phyloP scores from a whole-genome alignment of 164 flowering plant species.

The Annona cherimola region DNA sequence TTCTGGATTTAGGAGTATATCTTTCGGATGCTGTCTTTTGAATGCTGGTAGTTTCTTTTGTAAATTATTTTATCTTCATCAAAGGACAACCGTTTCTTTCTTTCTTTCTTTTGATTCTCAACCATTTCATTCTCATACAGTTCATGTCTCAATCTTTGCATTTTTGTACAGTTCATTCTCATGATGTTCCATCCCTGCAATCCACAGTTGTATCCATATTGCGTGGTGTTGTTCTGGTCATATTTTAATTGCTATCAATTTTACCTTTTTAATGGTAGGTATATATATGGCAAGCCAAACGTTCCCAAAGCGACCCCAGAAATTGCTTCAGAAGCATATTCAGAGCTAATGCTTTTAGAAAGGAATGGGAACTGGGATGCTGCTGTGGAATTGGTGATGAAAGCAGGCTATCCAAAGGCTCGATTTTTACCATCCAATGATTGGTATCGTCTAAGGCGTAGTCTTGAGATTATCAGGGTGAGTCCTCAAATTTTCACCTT shows the following conservation, averaged over 20 bases:
- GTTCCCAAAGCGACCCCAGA: conserved; percentile 85
- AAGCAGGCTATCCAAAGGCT: conserved; percentile 78
- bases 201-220: too few relatives aligned
- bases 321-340: conserved; percentile 55
- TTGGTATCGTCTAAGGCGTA: conserved; percentile 88
- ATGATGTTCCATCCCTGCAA: not conserved
- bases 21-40: too few relatives aligned
- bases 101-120: too few relatives aligned
- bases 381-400: conserved; percentile 72
- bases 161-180: not conserved
- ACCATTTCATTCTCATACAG: too few relatives aligned
- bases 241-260: not conserved
- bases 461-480: conserved; percentile 90
- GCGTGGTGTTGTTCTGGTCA: not conserved
- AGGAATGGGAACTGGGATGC: conserved; percentile 71
- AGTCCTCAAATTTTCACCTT: conserved; percentile 6
- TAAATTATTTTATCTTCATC: too few relatives aligned
- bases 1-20: too few relatives aligned
- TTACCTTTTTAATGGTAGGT: conserved; percentile 40
- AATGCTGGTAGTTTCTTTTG: too few relatives aligned
- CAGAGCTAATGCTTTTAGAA: conserved; percentile 55
- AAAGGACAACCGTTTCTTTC: too few relatives aligned
- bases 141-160: too few relatives aligned
- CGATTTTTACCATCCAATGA: conserved; percentile 59
- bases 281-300: conserved; percentile 92